Percentiles rank a stretch among this genome's conserved stretches.
Evolutionary conservation across 306 rosid species (phyloP).

Genomic region (Spatholobus suberectus): DNA sequence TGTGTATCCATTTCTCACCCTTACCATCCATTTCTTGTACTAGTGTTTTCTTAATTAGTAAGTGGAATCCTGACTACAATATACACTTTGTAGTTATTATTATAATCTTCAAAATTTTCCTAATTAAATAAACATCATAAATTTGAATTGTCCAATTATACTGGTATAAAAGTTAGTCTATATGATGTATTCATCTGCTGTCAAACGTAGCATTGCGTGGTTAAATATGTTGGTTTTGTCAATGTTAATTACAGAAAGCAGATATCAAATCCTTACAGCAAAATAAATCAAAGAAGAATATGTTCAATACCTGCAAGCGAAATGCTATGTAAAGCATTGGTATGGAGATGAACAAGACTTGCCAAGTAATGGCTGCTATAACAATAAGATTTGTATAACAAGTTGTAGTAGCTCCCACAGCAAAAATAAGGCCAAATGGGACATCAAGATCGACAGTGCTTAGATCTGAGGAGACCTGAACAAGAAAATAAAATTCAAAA

Average conservation of each 20-base stretch:
- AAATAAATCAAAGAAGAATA: conserved; percentile 10
- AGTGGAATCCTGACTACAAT: neutral
- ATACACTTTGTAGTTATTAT: neutral
- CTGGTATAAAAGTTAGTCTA: neutral
- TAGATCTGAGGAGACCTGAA: conserved; percentile 58
- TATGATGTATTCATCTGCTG: conserved; percentile 9
- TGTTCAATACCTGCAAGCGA: conserved; percentile 52
- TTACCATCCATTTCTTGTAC: neutral
- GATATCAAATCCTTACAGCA: neutral
- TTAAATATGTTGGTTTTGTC: neutral
- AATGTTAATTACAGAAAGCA: neutral
- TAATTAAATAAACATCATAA: neutral
- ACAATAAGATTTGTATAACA: conserved; percentile 41
- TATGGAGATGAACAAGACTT: conserved; percentile 47
- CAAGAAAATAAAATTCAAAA: neutral
- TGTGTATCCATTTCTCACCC: neutral
- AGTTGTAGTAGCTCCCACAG: conserved; percentile 28
- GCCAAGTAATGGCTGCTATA: conserved; percentile 56
- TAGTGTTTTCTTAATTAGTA: neutral
- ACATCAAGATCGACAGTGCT: conserved; percentile 59
- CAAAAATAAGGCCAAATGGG: conserved; percentile 37
- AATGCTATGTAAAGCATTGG: conserved; percentile 48
- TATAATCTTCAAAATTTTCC: neutral
- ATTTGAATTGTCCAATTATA: too few relatives aligned
- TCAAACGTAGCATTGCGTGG: neutral